Evolutionary conservation across 352 stramenopile genomes (phyloP), one percentile per base, ranked within the genome.

Genomic region (Globisporangium polare): DNA sequence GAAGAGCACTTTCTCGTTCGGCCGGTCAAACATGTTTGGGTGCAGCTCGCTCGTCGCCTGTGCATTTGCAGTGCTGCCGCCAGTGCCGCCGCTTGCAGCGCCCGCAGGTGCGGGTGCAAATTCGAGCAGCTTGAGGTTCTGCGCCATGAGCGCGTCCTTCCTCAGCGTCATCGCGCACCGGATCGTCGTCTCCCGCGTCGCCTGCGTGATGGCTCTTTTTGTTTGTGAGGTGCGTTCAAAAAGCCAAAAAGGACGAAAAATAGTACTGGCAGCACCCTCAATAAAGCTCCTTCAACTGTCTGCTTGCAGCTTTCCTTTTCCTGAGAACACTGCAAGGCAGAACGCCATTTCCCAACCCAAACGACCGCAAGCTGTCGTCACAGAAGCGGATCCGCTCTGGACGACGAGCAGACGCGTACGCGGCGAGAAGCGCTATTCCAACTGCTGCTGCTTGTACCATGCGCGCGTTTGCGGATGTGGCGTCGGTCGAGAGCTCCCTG

Each of bases 1-100:
- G 27, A 83, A 72, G 50, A 86, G 63, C 58, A 83, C 42, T 60
- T 85, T 84, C 66, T 86, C 76, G 53, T 88, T 86, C 22, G 74
- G 78, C 2, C 71, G 62, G 29, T 85, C 74, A 20, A 86, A 85
- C 60, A 83, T 77, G 57, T 60, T 60, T 27, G 66, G 43, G 26
- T 75, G 60, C 13, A 85, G 51, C 35, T 63, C 33, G 29, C 7
- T 33, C 13, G 57, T 29, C 53, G 63, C 18, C n/a, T 62, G 27
- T 5, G 31, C 43, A 3, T 13, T 54, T 15, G 22, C 31, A 15
- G 18, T 5, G 2, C 13, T 42, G 9, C 20, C 20, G 20, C 31
- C 24, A 0, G 12, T 3, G 2, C 26, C 12, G n/a, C 20, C 22
- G 3, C 47, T 26, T 5, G 49, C 18, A 24, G 27, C 15, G 22